Conservation (phyloP, 1,284 basidiomycete species). For the Termitomyces sp. region DNA sequence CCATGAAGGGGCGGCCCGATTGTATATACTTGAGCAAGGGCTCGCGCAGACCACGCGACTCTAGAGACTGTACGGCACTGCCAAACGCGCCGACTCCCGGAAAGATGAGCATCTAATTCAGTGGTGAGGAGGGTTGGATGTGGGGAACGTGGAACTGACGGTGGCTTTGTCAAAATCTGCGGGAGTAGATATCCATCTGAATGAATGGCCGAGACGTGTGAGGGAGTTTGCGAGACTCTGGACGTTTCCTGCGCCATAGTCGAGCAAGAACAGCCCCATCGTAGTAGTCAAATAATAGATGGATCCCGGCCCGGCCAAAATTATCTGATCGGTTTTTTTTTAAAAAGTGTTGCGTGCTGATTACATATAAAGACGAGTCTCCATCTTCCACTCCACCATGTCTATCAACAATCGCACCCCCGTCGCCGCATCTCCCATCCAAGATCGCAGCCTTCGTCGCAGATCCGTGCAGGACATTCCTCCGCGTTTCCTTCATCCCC, state of each 20-base stretch:
- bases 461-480: conserved; percentile 44
- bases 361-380: conserved; percentile 3
- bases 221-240: conserved; percentile 93
- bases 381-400: conserved; percentile 5
- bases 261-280: conserved; percentile 83
- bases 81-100: conserved; percentile 98
- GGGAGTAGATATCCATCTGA: conserved; percentile 86
- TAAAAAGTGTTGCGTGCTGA: conserved; percentile 15
- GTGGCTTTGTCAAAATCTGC: conserved; percentile 86
- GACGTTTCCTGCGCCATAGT: conserved; percentile 96
- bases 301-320: conserved; percentile 1
- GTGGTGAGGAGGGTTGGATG: conserved; percentile 4
- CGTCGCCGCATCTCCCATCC: conserved; percentile 39
- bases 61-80: conserved; percentile 79
- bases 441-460: conserved; percentile 50
- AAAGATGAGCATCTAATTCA: conserved; percentile 83
- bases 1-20: conserved; percentile 92
- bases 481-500: conserved; percentile 49
- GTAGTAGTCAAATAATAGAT: conserved; percentile 5
- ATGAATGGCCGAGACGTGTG: conserved; percentile 80
- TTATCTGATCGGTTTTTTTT: conserved; percentile 20
- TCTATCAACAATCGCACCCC: conserved; percentile 42
- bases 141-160: conserved; percentile 48
- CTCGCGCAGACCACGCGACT: conserved; percentile 69
- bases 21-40: conserved; percentile 82